Evolutionary conservation across 2,329 filamentous ascomycete species (phyloP).

Genomic region (Aspergillus thermomutatus): DNA sequence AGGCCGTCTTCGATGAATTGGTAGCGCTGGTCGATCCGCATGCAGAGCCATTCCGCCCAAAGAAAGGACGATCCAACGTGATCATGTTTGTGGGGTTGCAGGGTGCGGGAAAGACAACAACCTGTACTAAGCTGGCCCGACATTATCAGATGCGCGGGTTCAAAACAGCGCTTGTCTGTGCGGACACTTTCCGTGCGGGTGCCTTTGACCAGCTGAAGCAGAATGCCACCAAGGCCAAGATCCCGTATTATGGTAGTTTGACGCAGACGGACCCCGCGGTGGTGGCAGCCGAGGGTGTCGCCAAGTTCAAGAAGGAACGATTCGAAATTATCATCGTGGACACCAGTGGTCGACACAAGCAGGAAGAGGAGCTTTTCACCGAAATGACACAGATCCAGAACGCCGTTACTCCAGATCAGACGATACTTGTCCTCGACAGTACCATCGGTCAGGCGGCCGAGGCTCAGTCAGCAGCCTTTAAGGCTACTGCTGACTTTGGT

Average conservation of each 20-base stretch:
- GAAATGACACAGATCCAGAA: constrained; percentile 97
- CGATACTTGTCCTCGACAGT: constrained; percentile 95
- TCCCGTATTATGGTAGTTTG: constrained; percentile 94
- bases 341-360: constrained; percentile 89
- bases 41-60: constrained; percentile 90
- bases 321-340: constrained; percentile 99
- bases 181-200: constrained; percentile 96
- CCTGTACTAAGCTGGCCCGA: constrained; percentile 92
- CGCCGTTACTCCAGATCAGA: constrained; percentile 89
- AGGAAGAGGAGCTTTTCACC: constrained; percentile 91
- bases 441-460: constrained; percentile 97
- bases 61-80: constrained; percentile 92
- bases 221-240: constrained; percentile 98
- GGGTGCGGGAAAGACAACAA: constrained; percentile 96
- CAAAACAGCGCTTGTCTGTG: constrained; percentile 89
- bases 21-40: constrained; percentile 95
- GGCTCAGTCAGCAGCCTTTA: constrained; percentile 92
- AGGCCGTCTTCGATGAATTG: constrained; percentile 94
- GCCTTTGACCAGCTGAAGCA: constrained; percentile 98
- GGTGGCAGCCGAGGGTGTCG: constrained; percentile 91
- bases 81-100: constrained; percentile 99
- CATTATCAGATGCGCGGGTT: constrained; percentile 95
- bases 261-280: constrained; percentile 94
- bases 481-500: constrained; percentile 93
- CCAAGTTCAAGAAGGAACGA: constrained; percentile 97